Evolutionary conservation across 306 rosid species (phyloP), one percentile per base, ranked within the genome.

Genomic region (Geum urbanum): DNA sequence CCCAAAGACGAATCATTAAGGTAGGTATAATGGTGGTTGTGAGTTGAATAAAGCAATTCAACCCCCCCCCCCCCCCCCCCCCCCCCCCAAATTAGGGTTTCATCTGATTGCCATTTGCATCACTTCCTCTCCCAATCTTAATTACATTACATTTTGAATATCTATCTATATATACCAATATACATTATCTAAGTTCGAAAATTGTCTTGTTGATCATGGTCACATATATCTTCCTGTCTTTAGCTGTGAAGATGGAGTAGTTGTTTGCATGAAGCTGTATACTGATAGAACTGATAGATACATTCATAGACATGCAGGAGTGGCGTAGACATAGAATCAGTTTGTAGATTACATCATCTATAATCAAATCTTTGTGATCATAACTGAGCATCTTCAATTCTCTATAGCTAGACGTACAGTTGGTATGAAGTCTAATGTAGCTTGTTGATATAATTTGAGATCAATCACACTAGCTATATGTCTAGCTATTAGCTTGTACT

Each of bases 291-390:
- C 32, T 27, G 32, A 27, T 27, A 1, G 32, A 27, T 27, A 27
- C 2, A 27, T 27, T 1, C 2, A 27, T 27, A 27, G 1, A 27
- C 2, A 19, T 7, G 55, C 43, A 67, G 49, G 39, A 22, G 74
- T 67, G 74, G 74, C 44, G 53, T 51, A 51, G 53, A 60, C 44
- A 46, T 51, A 51, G 53, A 60, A 51, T 72, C 41, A 43, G 59
- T 35, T 41, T 58, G 13, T 16, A n/a, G 66, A 66, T 77, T 40
- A 11, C 72, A 64, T 69, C 43, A 64, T 71, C 72, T 71, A 62
- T 35, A 64, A 55, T 71, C 53, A 63, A 32, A 37, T 24, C 56
- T 20, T 55, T 54, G 52, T 47, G 60, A 67, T 68, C 24, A n/a
- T 4, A 7, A 27, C 10, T 32, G 15, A 8, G 6, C 24, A 20